Evolutionary conservation across 2,329 filamentous ascomycete genomes (phyloP).

Genomic region (Saccharata proteae): DNA sequence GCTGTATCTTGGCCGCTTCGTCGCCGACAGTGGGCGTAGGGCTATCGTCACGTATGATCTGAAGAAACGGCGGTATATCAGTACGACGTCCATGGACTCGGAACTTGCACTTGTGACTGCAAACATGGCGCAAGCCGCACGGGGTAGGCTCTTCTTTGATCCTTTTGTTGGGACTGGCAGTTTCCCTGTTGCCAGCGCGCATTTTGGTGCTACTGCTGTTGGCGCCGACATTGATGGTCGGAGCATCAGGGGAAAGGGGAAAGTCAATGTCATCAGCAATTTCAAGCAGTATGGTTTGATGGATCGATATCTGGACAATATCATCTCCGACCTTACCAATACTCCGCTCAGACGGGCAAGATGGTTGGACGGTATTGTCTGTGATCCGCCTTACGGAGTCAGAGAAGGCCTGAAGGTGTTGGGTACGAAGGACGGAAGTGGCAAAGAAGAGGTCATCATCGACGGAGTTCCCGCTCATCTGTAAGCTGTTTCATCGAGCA

Average conservation of each 20-base stretch:
- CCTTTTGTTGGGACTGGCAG: constrained; percentile 93
- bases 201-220: constrained; percentile 73
- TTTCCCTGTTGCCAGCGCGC: constrained; percentile 78
- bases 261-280: constrained; percentile 51
- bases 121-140: constrained; percentile 72
- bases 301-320: constrained; percentile 58
- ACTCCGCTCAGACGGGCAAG: constrained; percentile 51
- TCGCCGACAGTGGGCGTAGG: constrained; percentile 56
- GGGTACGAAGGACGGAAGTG: constrained; percentile 53
- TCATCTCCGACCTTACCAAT: constrained; percentile 80
- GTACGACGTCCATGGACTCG: constrained; percentile 94
- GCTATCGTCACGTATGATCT: constrained; percentile 66
- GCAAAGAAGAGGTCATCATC: constrained; percentile 46
- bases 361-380: constrained; percentile 80
- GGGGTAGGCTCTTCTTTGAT: constrained; percentile 82
- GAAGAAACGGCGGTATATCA: constrained; percentile 89
- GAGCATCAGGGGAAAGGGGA: constrained; percentile 59
- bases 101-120: constrained; percentile 85
- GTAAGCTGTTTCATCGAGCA: constrained; percentile 31
- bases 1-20: constrained; percentile 60
- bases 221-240: constrained; percentile 92
- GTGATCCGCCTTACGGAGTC: constrained; percentile 92
- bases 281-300: constrained; percentile 72
- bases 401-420: constrained; percentile 83
- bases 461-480: constrained; percentile 59